Conservation (phyloP, 1,139 yeast genomes). For the Saccharomyces pastorianus region DNA sequence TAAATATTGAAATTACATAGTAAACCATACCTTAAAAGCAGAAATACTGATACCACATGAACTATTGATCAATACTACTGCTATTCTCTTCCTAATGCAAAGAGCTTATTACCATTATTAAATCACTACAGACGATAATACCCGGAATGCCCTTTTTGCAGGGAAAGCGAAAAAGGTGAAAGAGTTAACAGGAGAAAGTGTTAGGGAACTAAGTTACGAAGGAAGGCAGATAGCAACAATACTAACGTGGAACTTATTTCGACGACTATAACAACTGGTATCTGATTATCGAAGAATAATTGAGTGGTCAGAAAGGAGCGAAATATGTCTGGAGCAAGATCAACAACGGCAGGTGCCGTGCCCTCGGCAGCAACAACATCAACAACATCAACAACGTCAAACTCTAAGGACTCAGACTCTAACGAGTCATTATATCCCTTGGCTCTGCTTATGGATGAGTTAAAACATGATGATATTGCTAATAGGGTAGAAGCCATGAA, state of each 20-base stretch:
- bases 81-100: not conserved
- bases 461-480: constrained; percentile 90
- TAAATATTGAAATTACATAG: no score
- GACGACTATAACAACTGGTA: not conserved
- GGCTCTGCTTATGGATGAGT: constrained; percentile 93
- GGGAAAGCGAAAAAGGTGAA: not conserved
- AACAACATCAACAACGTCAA: constrained; percentile 8
- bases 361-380: constrained; percentile 1
- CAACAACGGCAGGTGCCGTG: not conserved
- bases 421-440: constrained; percentile 73
- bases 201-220: not conserved
- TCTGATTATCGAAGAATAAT: not conserved
- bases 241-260: not conserved
- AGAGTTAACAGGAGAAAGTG: not conserved
- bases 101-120: not conserved
- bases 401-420: constrained; percentile 2
- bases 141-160: not conserved
- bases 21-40: no score
- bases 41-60: not conserved
- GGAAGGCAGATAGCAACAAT: not conserved
- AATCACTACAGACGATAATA: not conserved
- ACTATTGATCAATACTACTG: not conserved
- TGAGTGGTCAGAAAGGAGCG: not conserved
- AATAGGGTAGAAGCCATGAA: constrained; percentile 93
- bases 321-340: not conserved